Conservation (phyloP, 306 rosid species). For the Cercis canadensis region DNA sequence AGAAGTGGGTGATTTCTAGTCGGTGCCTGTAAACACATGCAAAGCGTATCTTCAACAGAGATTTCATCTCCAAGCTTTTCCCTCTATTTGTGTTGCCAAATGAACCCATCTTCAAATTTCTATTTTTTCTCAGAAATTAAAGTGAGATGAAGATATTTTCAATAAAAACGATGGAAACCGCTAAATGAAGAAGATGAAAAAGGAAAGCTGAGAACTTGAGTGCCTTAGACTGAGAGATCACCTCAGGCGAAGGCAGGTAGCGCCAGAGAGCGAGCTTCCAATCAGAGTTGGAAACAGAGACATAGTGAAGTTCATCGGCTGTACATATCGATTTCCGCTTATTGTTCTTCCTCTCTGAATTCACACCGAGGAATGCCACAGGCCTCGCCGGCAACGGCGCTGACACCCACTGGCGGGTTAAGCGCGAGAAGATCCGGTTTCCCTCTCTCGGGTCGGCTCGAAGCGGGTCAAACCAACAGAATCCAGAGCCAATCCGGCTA, state of each 20-base stretch:
- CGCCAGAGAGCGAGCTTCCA: slow-evolving; percentile 98
- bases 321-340: slow-evolving; percentile 60
- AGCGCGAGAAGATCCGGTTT: neutral
- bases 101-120: neutral
- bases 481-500: slow-evolving; percentile 36
- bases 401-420: neutral
- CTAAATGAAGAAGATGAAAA: neutral
- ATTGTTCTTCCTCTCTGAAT: slow-evolving; percentile 37
- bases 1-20: slow-evolving; percentile 84
- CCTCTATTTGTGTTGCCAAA: neutral
- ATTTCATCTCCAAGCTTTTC: neutral
- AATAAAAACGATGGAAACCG: slow-evolving; percentile 21
- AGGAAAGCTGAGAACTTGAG: slow-evolving; percentile 16
- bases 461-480: slow-evolving; percentile 2
- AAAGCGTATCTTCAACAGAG: neutral
- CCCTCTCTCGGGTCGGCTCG: slow-evolving; percentile 44
- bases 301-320: slow-evolving; percentile 84
- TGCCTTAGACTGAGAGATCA: neutral
- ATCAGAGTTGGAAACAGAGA: slow-evolving; percentile 70
- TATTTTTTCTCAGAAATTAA: neutral
- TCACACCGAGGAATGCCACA: slow-evolving; percentile 25
- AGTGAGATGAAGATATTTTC: neutral
- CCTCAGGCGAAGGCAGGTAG: slow-evolving; percentile 76
- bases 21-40: slow-evolving; percentile 50
- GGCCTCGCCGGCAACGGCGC: slow-evolving; percentile 11